Evolutionary conservation across 331 rosid species (phyloP).

Genomic region (Rosa hybrid): DNA sequence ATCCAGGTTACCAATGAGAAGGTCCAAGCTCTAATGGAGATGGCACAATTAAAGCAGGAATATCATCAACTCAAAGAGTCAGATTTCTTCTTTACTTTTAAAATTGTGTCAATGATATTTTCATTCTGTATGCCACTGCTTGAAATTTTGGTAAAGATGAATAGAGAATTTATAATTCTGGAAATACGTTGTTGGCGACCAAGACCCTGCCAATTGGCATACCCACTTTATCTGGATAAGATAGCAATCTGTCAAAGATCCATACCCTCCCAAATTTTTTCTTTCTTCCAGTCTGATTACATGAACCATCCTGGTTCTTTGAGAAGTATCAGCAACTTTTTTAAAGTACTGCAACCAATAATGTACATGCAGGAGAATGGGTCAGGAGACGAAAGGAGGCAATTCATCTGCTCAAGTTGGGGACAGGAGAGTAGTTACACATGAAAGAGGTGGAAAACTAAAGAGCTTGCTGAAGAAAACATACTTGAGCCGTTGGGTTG

Average conservation of each 20-base stretch:
- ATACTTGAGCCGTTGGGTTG: constrained; percentile 84
- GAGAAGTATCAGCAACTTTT: neutral
- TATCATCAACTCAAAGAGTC: constrained; percentile 74
- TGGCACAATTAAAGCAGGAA: constrained; percentile 87
- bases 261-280: neutral
- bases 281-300: neutral
- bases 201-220: neutral
- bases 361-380: constrained; percentile 55
- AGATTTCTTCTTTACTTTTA: constrained; percentile 30
- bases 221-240: neutral
- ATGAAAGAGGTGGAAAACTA: constrained; percentile 65
- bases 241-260: neutral
- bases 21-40: constrained; percentile 85
- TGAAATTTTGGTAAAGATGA: neutral
- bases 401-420: constrained; percentile 35
- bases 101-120: neutral
- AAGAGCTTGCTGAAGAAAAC: constrained; percentile 78
- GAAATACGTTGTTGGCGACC: neutral
- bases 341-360: constrained; percentile 1
- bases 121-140: neutral
- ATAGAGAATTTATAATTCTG: neutral
- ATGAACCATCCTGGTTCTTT: neutral
- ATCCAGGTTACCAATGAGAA: constrained; percentile 94
- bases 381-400: constrained; percentile 42
- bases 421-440: constrained; percentile 45